Percentiles rank a stretch among this genome's conserved stretches.
Evolutionary conservation across 1,284 basidiomycete genomes (phyloP).

Genomic region (Cryptococcus maquisensis): DNA sequence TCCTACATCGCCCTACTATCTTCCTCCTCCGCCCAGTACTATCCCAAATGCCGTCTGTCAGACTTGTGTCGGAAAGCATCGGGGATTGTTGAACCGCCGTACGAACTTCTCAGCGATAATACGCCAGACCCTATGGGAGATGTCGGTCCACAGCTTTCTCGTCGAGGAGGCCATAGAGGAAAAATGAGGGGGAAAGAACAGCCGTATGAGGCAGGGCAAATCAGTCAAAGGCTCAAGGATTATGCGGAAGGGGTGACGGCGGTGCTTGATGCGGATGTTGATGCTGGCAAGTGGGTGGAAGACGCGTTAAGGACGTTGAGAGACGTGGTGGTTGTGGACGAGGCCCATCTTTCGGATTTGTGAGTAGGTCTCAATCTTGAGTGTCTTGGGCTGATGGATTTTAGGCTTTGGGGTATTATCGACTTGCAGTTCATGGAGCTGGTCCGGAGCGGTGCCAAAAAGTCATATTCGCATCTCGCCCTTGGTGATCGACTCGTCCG

Average conservation of each 20-base stretch:
- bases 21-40: slow-evolving; percentile 20
- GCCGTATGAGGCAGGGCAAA: slow-evolving; percentile 2
- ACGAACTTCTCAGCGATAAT: neutral
- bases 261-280: slow-evolving; percentile 25
- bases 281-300: slow-evolving; percentile 31
- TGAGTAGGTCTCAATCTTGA: slow-evolving; percentile 5
- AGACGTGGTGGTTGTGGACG: slow-evolving; percentile 18
- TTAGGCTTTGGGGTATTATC: slow-evolving; percentile 33
- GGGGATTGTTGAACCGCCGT: slow-evolving; percentile 11
- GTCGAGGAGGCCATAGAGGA: neutral
- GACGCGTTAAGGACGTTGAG: slow-evolving; percentile 25
- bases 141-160: neutral
- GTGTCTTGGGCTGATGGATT: neutral
- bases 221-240: slow-evolving; percentile 16
- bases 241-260: slow-evolving; percentile 29
- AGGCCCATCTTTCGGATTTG: slow-evolving; percentile 23
- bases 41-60: slow-evolving; percentile 20
- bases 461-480: slow-evolving; percentile 27
- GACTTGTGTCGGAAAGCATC: slow-evolving; percentile 26
- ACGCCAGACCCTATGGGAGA: neutral
- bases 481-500: slow-evolving; percentile 27
- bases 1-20: slow-evolving; percentile 20
- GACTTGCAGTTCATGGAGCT: slow-evolving; percentile 30
- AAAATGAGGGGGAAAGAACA: neutral
- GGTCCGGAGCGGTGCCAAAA: slow-evolving; percentile 27